Percentiles rank a stretch among this genome's conserved stretches.
These are phyloP conservation scores for Ochetophila trinervis DNA, from an alignment of 306 rosid species.

Conservation along the genomic window DNA sequence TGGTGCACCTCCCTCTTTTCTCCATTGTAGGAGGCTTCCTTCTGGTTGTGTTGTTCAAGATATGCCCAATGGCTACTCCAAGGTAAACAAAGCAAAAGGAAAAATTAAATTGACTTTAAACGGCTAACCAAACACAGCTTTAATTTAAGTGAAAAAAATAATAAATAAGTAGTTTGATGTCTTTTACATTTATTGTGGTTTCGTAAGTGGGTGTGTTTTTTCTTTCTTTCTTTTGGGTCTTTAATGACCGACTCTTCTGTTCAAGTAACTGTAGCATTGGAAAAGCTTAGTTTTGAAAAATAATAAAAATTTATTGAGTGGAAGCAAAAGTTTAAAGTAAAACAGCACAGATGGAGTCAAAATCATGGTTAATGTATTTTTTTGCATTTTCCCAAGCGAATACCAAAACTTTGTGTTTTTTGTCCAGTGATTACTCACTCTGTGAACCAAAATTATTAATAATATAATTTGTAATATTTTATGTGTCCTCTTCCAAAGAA, in stretches of 20 bases:
- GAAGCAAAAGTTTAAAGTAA: constrained; percentile 7
- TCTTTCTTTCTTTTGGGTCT: constrained; percentile 17
- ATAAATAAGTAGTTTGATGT: constrained; percentile 10
- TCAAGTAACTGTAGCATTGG: constrained; percentile 32
- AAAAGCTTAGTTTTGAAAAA: constrained; percentile 20
- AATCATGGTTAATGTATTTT: constrained; percentile 25
- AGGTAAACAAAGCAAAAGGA: constrained; percentile 70
- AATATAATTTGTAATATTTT: constrained; percentile 29
- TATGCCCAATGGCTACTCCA: constrained; percentile 96
- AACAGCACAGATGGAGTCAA: constrained; percentile 30
- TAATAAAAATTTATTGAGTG: too few species aligned
- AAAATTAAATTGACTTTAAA: neutral
- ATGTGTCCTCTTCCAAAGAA: constrained; percentile 22
- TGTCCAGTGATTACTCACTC: constrained; percentile 52
- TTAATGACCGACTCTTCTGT: constrained; percentile 31
- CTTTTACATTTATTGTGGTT: constrained; percentile 26
- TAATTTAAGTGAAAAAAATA: neutral
- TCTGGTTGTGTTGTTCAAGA: constrained; percentile 99
- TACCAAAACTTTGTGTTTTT: constrained; percentile 16
- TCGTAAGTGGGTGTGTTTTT: constrained; percentile 25
- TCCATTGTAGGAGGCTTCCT: constrained; percentile 81
- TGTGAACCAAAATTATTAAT: constrained; percentile 13
- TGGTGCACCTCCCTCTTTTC: constrained; percentile 39
- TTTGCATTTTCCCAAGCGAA: constrained; percentile 40
- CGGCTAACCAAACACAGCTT: constrained; percentile 20